Conservation (phyloP, 2,329 filamentous ascomycete genomes). For the Penicillium hesseltinei region DNA sequence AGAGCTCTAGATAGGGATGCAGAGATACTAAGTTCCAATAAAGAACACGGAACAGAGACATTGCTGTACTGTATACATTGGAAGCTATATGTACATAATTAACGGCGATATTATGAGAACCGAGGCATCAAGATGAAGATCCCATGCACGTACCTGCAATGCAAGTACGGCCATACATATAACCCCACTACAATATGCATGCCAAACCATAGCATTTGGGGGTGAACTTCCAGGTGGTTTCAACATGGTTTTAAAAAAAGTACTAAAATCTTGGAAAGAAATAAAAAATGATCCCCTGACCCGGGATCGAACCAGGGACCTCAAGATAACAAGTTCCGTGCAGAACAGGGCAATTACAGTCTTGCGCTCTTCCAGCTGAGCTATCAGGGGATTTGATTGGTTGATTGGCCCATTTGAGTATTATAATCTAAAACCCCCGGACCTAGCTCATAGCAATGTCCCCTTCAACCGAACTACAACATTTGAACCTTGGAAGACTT, state of each 20-base stretch:
- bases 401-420: fast-evolving
- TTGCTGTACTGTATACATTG: background rate
- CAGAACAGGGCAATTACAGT: background rate
- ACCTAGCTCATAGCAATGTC: background rate
- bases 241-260: background rate
- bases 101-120: background rate
- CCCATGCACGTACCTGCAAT: background rate
- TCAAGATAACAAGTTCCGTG: slow-evolving; percentile 2
- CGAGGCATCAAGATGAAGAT: background rate
- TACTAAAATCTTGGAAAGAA: background rate
- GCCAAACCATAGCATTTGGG: background rate
- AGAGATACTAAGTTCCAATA: background rate
- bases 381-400: slow-evolving; percentile 5
- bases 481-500: background rate
- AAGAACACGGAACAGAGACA: background rate
- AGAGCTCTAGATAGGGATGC: background rate
- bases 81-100: background rate
- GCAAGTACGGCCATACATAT: background rate
- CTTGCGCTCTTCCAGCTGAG: slow-evolving; percentile 9
- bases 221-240: background rate
- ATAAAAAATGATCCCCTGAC: slow-evolving; percentile 1
- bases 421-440: background rate
- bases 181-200: background rate
- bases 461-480: background rate
- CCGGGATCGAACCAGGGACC: slow-evolving; percentile 8